Percentiles rank a stretch among this genome's conserved stretches.
phyloP scores from a whole-genome alignment of 768 basidiomycete species.

The Trametes elegans region DNA sequence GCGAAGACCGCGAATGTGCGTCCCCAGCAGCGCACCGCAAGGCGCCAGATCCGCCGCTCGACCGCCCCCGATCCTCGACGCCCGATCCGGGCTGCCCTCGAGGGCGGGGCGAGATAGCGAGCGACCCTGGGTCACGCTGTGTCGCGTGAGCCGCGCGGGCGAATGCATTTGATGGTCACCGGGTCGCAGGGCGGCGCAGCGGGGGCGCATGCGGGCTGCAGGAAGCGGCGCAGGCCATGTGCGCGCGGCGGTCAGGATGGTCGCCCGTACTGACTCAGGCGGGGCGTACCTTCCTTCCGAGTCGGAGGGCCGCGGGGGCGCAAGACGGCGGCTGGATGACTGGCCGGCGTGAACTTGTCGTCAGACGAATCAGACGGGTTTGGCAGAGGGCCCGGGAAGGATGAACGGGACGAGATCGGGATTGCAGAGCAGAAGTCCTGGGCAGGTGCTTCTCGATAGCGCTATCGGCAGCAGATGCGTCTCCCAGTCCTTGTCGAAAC shows the following conservation, averaged over 20 bases:
- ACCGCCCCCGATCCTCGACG: background rate
- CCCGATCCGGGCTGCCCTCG: background rate
- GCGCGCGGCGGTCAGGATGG: constrained; percentile 7
- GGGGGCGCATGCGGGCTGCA: constrained; percentile 1
- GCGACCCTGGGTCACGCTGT: constrained; percentile 2
- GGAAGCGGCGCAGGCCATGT: constrained; percentile 9
- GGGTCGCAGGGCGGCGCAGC: background rate
- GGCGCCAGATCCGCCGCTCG: background rate
- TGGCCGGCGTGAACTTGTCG: background rate
- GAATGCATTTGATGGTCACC: constrained; percentile 1
- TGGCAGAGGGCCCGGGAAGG: background rate
- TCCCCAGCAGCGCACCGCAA: background rate
- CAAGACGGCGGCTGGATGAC: too few relatives aligned
- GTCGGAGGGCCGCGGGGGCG: too few relatives aligned
- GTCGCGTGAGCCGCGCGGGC: constrained; percentile 2
- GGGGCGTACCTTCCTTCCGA: too few relatives aligned
- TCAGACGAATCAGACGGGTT: background rate
- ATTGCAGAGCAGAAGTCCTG: background rate
- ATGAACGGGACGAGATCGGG: background rate
- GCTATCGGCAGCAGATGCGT: constrained; percentile 2
- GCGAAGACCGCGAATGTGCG: constrained; percentile 4
- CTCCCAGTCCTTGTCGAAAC: too few relatives aligned
- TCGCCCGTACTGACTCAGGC: background rate
- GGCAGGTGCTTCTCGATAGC: constrained; percentile 1
- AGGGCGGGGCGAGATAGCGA: constrained; percentile 1